Percentiles rank a stretch among this genome's conserved stretches.
These are phyloP conservation scores for Verticillium zaregamsianum DNA, from an alignment of 2,329 filamentous ascomycete species.

Conservation along the genomic window DNA sequence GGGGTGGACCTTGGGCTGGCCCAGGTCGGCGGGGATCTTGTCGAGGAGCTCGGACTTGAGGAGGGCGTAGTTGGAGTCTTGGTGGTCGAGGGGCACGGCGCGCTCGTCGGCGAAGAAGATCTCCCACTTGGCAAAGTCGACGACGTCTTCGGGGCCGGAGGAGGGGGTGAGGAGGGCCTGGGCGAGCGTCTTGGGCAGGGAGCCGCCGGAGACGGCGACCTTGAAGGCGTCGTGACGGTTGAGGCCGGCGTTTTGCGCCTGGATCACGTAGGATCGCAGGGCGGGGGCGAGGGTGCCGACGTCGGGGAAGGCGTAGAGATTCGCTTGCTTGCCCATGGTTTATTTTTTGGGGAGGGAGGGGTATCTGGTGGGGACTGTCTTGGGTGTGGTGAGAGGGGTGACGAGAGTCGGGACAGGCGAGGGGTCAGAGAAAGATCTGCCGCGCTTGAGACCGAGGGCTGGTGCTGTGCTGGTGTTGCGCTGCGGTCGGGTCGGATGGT, in stretches of 20 bases:
- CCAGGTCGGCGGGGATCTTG: conserved; percentile 69
- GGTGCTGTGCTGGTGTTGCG: neutral
- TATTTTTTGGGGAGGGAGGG: conserved; percentile 17
- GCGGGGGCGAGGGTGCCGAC: conserved; percentile 67
- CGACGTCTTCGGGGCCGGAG: conserved; percentile 50
- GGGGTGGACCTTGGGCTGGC: conserved; percentile 69
- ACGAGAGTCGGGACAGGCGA: conserved; percentile 1
- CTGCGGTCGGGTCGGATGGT: neutral
- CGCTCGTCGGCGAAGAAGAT: conserved; percentile 99
- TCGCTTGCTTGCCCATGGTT: conserved; percentile 54
- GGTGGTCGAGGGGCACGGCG: conserved; percentile 84
- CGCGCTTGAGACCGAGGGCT: neutral
- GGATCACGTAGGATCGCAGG: conserved; percentile 78
- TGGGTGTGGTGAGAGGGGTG: conserved; percentile 4
- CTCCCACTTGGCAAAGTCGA: conserved; percentile 86
- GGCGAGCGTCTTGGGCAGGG: conserved; percentile 82
- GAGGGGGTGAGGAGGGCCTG: conserved; percentile 68
- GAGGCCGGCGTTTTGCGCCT: conserved; percentile 75
- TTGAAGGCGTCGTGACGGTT: conserved; percentile 82
- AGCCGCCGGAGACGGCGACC: conserved; percentile 89
- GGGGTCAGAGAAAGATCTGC: neutral
- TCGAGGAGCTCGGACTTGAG: conserved; percentile 84
- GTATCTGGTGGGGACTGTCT: conserved; percentile 3
- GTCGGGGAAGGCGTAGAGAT: conserved; percentile 77
- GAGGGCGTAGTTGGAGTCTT: conserved; percentile 90